Evolutionary conservation across 805 yeast species (phyloP).

Genomic region (Pichia scutulata): DNA sequence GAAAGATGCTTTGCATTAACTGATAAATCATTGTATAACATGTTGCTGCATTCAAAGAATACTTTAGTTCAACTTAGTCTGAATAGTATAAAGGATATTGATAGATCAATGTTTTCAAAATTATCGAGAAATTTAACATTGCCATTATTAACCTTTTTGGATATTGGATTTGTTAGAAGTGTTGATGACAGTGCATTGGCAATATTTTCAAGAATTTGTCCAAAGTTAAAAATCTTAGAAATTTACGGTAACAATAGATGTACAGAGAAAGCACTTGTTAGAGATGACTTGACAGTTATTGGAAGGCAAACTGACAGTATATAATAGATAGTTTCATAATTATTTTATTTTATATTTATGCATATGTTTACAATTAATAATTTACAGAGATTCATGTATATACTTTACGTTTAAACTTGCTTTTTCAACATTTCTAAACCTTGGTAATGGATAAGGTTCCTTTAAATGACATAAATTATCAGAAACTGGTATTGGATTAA

Average conservation of each 20-base stretch:
- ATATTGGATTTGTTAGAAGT: slow-evolving; percentile 72
- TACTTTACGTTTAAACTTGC: slow-evolving; percentile 42
- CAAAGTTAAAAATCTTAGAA: slow-evolving; percentile 57
- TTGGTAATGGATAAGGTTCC: slow-evolving; percentile 37
- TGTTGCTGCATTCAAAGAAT: slow-evolving; percentile 53
- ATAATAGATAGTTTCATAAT: slow-evolving; percentile 17
- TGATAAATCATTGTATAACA: slow-evolving; percentile 52
- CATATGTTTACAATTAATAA: not conserved
- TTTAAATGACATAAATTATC: not conserved
- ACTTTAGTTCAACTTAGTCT: slow-evolving; percentile 64
- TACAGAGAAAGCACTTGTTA: slow-evolving; percentile 43
- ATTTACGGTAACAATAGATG: slow-evolving; percentile 76
- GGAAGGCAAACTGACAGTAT: slow-evolving; percentile 69
- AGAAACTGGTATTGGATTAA: slow-evolving; percentile 27
- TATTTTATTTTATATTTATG: too few species aligned
- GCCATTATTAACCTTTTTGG: slow-evolving; percentile 60
- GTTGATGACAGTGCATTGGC: slow-evolving; percentile 66
- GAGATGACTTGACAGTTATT: slow-evolving; percentile 52
- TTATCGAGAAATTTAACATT: slow-evolving; percentile 36
- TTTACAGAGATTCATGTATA: slow-evolving; percentile 21
- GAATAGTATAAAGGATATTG: slow-evolving; percentile 61
- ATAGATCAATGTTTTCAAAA: slow-evolving; percentile 42
- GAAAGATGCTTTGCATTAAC: slow-evolving; percentile 60
- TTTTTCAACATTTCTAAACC: slow-evolving; percentile 58
- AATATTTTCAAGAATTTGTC: slow-evolving; percentile 49